Base-by-base conservation (phyloP, 306 rosid genomes). In the Lupinus albus region DNA sequence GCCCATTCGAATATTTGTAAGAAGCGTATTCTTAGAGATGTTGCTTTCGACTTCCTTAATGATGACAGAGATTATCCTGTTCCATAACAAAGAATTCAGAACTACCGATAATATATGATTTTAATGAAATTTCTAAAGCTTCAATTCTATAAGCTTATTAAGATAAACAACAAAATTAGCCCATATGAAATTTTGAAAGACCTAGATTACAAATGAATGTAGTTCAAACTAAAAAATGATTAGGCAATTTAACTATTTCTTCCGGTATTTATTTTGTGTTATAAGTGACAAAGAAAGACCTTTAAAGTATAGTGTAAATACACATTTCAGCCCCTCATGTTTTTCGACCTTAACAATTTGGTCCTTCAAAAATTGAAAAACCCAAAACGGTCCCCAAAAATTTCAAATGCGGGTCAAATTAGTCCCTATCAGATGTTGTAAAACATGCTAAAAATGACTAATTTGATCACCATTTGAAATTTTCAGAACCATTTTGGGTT, bases 21-120 rank as follows among this genome's bases (percentile, higher is more conserved):
- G 96, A 76, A 93, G 89, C 15, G 95, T 82, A 69, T 88, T 90
- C 84, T 83, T 90, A 53, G 81, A 44, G 75, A 93, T 88, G 85
- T 81, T 84, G 75, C 77, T 90, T 82, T 93, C 99, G 28, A 93
- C 79, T 85, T 93, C 99, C 75, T 79, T 86, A 39, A 88, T 62
- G 71, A 93, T 93, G 80, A 84, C 79, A 57, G 89, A 83, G 68
- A 93, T 85, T 71, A 85, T 85, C 94, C 99, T 93, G 94, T 77
- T 64, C 62, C 72, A 81, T 69, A 71, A 67, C 30, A 78, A 36
- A 32, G 72, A 55, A 50, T 58, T 85, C 71, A 80, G 80, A 77
- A 80, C 13, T 54, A 61, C 46, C 12, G 4, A 30, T 18, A 64
- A 48, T 70, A 55, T 48, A 33, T 21, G 28, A 64, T 50, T 35